These are phyloP conservation scores for Schizophyllum commune DNA, from an alignment of 1,284 basidiomycete genomes.

Conservation along the genomic window DNA sequence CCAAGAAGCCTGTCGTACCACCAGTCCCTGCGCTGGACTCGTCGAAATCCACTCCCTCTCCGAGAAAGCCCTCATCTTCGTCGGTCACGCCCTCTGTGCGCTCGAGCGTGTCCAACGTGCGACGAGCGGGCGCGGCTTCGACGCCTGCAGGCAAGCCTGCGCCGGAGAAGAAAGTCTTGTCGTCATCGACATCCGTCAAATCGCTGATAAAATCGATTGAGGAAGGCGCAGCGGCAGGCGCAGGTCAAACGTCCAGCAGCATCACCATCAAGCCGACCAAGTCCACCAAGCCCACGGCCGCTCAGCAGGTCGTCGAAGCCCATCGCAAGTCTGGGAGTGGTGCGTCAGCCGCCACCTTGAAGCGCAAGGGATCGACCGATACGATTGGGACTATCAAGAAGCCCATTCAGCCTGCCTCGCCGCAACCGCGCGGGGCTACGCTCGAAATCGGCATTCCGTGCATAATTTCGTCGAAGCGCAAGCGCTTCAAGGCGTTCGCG, in stretches of 20 bases:
- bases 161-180: not conserved
- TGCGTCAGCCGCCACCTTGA: not conserved
- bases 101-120: not conserved
- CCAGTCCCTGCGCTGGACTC: not conserved
- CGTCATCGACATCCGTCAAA: not conserved
- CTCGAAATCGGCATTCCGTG: constrained; percentile 88
- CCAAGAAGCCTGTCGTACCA: not conserved
- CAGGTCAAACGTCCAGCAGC: not conserved
- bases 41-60: not conserved
- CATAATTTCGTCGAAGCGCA: constrained; percentile 77
- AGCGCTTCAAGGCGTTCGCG: constrained; percentile 80
- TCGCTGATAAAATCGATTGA: not conserved
- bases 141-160: not conserved
- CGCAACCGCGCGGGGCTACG: constrained; percentile 49
- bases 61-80: not conserved
- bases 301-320: not conserved
- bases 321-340: not conserved
- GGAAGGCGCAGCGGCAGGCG: not conserved
- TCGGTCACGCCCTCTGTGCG: not conserved
- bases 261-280: not conserved
- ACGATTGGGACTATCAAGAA: not conserved
- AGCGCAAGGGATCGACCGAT: not conserved
- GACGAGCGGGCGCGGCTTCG: not conserved
- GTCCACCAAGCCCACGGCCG: not conserved
- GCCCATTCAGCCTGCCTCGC: constrained; percentile 13